Base-by-base conservation (phyloP, 192 early-diverging fungal genomes). In the Gigaspora rosea region DNA sequence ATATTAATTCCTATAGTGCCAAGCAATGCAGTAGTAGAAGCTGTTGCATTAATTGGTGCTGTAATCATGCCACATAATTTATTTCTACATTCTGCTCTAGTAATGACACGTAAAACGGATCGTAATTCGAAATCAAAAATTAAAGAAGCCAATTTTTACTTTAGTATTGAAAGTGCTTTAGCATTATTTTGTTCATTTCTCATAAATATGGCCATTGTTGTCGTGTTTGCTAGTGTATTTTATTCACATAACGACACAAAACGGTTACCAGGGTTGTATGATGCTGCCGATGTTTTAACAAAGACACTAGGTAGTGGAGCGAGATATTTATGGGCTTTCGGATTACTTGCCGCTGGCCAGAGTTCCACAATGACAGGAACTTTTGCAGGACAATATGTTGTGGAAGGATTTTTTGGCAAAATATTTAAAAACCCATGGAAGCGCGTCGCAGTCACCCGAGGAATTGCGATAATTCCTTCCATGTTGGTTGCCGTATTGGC, bases 31-130 rank as follows among this genome's bases (percentile, higher is more conserved):
- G 84, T 83, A 1, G 87, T 90, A 22, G 90, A 92, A 71, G 90
- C 90, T 8, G 90, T 90, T 27, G 91, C 88, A 10, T 88, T 92
- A 77, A 78, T 92, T 22, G 91, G 91, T 3, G 88, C 88, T 65
- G 88, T 92, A 2, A 89, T 92, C 61, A 97, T 97, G 95, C 95
- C 95, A 8, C 95, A 97, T 81, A 94, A 95, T 78, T 85, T 97
- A 70, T 97, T 90, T 80, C 83, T 97, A 52, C 95, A 97, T 79
- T 94, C 92, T 12, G 75, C 75, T 12, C 62, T 76, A 36, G 75
- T 76, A 2, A 76, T 76, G 75, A 76, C 75, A 1, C 84, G 87
- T 22, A 79, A 78, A 11, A 86, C 84, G 68, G 80, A 84, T 62
- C 82, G 80, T 6, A 70, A 59, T 11, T 69, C 78, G 7, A 41